A percentile compares a stretch with the other conserved stretches of the same genome.
phyloP scores from a whole-genome alignment of 768 basidiomycete genomes.

The Termitomyces sp. region DNA sequence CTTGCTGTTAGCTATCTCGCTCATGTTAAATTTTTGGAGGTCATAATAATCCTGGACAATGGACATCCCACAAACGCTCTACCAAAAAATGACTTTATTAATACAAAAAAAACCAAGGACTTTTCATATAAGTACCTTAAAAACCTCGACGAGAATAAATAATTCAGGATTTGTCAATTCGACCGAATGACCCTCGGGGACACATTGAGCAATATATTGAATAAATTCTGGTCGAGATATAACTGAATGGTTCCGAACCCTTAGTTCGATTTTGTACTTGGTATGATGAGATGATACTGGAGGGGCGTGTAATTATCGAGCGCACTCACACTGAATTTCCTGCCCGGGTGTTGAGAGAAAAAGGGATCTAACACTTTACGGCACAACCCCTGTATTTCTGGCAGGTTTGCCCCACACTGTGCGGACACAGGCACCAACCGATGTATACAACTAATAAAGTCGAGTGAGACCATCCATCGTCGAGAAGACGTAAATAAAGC shows the following conservation, averaged over 20 bases:
- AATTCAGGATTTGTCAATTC: slow-evolving; percentile 66
- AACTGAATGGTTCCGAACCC: slow-evolving; percentile 74
- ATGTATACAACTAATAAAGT: slow-evolving; percentile 52
- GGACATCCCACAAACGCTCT: slow-evolving; percentile 78
- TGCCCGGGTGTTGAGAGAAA: slow-evolving; percentile 42
- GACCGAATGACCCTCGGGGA: slow-evolving; percentile 66
- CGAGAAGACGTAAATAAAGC: neutral
- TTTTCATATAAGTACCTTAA: slow-evolving; percentile 54
- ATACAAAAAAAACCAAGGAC: neutral
- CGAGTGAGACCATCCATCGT: neutral
- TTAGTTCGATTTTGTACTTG: slow-evolving; percentile 81
- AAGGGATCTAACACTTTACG: slow-evolving; percentile 49
- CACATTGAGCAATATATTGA: slow-evolving; percentile 64
- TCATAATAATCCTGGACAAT: slow-evolving; percentile 71
- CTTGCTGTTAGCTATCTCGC: slow-evolving; percentile 60
- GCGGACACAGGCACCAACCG: slow-evolving; percentile 70
- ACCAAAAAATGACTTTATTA: slow-evolving; percentile 3
- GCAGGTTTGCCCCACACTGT: slow-evolving; percentile 63
- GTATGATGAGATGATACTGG: neutral
- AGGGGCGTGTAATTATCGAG: neutral
- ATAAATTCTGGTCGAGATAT: slow-evolving; percentile 58
- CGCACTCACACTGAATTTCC: slow-evolving; percentile 44
- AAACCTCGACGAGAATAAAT: slow-evolving; percentile 78
- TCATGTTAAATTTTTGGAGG: slow-evolving; percentile 75
- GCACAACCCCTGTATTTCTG: slow-evolving; percentile 67